A percentile compares a stretch with the other conserved stretches of the same genome.
phyloP scores from a whole-genome alignment of 495 filamentous ascomycete genomes.

The Apiosordaria backusii region DNA sequence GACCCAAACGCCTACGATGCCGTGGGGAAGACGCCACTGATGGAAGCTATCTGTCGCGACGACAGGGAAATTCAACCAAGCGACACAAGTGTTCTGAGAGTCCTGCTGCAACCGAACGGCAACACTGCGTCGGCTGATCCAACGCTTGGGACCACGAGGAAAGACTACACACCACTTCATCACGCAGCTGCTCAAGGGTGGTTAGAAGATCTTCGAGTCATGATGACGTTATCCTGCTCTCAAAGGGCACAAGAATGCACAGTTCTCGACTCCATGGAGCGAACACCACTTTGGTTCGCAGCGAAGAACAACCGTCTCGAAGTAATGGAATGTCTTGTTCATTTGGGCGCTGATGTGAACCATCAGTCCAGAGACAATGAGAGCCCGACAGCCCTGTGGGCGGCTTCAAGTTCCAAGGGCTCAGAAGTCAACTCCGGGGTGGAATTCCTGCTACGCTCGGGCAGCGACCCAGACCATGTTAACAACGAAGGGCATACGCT shows the following conservation, averaged over 20 bases:
- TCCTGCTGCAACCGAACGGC: constrained; percentile 1
- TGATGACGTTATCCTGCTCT: not conserved
- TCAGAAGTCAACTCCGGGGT: not conserved
- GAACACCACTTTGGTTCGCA: constrained; percentile 16
- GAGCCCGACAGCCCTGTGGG: constrained; percentile 14
- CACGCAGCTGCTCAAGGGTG: constrained; percentile 10
- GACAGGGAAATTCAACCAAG: constrained; percentile 12
- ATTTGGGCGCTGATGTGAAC: constrained; percentile 10
- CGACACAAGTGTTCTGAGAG: constrained; percentile 8
- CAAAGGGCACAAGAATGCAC: not conserved
- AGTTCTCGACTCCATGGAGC: not conserved
- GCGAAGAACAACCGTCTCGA: constrained; percentile 1
- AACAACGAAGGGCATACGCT: constrained; percentile 9
- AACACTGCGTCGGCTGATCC: not conserved
- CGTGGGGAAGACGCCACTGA: constrained; percentile 9
- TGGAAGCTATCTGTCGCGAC: constrained; percentile 12
- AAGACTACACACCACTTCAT: constrained; percentile 8
- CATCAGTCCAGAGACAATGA: not conserved
- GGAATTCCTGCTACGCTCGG: constrained; percentile 9
- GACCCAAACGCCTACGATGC: constrained; percentile 7
- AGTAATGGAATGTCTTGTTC: constrained; percentile 12
- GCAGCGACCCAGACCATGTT: constrained; percentile 12
- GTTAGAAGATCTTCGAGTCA: constrained; percentile 5
- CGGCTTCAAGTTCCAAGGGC: constrained; percentile 10
- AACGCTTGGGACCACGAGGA: not conserved